Percentiles rank a stretch among this genome's conserved stretches.
phyloP scores from a whole-genome alignment of 169 alveolate species.

The Plasmodium gonderi region DNA sequence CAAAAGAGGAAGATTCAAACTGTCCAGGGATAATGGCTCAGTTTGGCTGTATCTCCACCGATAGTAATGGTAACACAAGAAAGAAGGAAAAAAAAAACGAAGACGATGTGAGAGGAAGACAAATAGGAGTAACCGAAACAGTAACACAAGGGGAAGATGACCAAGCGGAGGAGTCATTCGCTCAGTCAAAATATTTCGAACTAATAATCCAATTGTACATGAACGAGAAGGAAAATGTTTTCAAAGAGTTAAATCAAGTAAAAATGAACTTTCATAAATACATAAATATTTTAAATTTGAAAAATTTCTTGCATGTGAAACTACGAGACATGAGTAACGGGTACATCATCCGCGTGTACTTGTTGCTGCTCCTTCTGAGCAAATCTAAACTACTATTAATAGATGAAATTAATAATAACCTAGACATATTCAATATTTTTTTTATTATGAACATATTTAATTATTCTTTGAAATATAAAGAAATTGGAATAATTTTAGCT shows the following conservation, averaged over 20 bases:
- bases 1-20: too few species aligned
- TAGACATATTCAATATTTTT: slow-evolving; percentile 78
- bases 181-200: slow-evolving; percentile 18
- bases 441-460: slow-evolving; percentile 68
- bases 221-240: slow-evolving; percentile 43
- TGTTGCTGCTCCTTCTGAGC: slow-evolving; percentile 76
- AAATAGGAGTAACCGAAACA: too few species aligned
- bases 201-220: slow-evolving; percentile 33
- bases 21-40: too few species aligned
- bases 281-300: slow-evolving; percentile 78
- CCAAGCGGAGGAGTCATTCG: not conserved
- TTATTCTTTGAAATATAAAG: slow-evolving; percentile 40
- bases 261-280: slow-evolving; percentile 69
- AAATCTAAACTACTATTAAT: slow-evolving; percentile 76
- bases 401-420: slow-evolving; percentile 85
- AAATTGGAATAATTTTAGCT: slow-evolving; percentile 62
- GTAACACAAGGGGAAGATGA: not conserved
- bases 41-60: too few species aligned
- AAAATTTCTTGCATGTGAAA: slow-evolving; percentile 56
- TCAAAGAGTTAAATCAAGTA: slow-evolving; percentile 54
- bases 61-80: too few species aligned
- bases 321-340: slow-evolving; percentile 82
- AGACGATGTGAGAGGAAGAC: too few species aligned
- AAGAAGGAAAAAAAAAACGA: too few species aligned
- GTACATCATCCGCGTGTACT: slow-evolving; percentile 79